Base-by-base conservation (phyloP, 768 basidiomycete species). In the Chalciporus chontae region DNA sequence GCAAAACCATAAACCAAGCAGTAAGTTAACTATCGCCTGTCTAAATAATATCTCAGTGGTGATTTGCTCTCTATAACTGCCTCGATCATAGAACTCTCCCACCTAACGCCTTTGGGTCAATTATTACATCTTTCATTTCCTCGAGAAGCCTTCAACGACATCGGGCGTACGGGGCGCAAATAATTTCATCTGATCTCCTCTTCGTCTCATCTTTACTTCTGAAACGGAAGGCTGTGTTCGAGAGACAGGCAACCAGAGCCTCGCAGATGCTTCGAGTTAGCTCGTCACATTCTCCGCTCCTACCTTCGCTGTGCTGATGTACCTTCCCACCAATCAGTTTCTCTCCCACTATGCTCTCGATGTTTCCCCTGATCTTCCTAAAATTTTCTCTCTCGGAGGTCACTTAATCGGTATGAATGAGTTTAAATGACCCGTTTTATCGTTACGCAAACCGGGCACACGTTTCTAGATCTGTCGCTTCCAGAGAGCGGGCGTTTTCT, bases 1-100 rank as follows among this genome's bases (percentile, higher is more conserved):
- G 24, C 38, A 21, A 15, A 27, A 24, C n/a, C 46, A 8, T 36
- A 54, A 50, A 26, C 15, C 31, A 21, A 23, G 21, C 34, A 23
- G 32, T 8, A 34, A 10, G 48, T 31, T 15, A 47, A 42, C 11
- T 9, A 21, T 47, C 11, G 14, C 15, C 26, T 10, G 34, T 21
- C 55, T 56, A 49, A 60, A 55, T 54, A 52, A 57, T 39, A 18
- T 19, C 40, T 40, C 11, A 19, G 14, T 24, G 31, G 27, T 53
- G 45, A 50, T 60, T 57, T 21, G 47, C 3, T 53, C 18, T 42
- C 49, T 45, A 50, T 45, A 40, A 29, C 24, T 27, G 19, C 19
- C 41, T 36, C 3, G 15, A 24, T 29, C 27, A 19, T 15, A 18
- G 18, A 26, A 51, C 29, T 21, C 18, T 19, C 17, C 11, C 23